Evolutionary conservation across 768 basidiomycete species (phyloP).

Genomic region (Tephrocybe rancida): DNA sequence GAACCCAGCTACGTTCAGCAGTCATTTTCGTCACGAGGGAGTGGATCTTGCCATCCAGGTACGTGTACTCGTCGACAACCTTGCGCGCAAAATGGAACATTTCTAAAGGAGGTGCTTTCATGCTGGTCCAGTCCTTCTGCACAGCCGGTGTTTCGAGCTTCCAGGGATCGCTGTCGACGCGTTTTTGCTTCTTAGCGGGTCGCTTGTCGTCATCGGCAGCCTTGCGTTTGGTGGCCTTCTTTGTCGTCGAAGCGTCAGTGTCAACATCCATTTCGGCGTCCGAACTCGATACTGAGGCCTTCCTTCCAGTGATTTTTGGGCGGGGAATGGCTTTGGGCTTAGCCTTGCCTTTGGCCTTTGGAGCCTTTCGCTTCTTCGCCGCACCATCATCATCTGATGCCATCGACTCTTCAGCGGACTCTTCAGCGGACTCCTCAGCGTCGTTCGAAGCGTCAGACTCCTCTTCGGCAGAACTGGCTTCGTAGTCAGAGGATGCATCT

Average conservation of each 20-base stretch:
- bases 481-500: conserved; percentile 43
- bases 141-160: conserved; percentile 65
- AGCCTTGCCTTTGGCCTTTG: conserved; percentile 31
- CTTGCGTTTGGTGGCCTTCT: conserved; percentile 40
- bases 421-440: conserved; percentile 27
- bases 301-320: conserved; percentile 16
- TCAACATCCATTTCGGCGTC: conserved; percentile 60
- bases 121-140: conserved; percentile 72
- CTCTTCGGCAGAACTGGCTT: conserved; percentile 34
- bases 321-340: conserved; percentile 18
- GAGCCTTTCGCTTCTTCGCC: conserved; percentile 15
- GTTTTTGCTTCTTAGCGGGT: conserved; percentile 61
- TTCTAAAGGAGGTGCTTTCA: conserved; percentile 85
- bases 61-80: conserved; percentile 95
- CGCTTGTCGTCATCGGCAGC: conserved; percentile 38
- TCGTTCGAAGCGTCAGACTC: conserved; percentile 29
- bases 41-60: conserved; percentile 80
- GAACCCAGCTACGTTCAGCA: conserved; percentile 86
- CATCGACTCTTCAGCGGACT: conserved; percentile 23
- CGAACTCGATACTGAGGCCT: conserved; percentile 23
- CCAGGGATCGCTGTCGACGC: conserved; percentile 76
- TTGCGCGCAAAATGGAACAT: conserved; percentile 91
- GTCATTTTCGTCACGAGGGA: conserved; percentile 76
- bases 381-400: conserved; percentile 38
- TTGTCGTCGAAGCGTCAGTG: conserved; percentile 37